Evolutionary conservation across 1,139 yeast genomes (phyloP).

Genomic region (Zygosaccharomyces sapae): DNA sequence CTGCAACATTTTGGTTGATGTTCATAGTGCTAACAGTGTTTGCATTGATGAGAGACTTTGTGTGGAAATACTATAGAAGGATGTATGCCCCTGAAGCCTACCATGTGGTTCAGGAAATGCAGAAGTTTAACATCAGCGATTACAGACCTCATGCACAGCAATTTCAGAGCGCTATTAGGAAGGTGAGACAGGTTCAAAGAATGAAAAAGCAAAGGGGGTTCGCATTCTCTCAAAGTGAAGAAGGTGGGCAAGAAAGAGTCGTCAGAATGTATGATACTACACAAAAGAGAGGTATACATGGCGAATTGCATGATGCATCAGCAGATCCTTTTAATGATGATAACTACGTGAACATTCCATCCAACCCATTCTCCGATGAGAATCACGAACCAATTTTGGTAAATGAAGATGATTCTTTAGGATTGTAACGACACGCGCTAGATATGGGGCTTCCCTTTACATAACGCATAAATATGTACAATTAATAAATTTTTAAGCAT

Average conservation of each 20-base stretch:
- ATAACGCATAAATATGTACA: not conserved
- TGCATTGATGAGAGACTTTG: slow-evolving; percentile 80
- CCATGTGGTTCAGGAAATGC: slow-evolving; percentile 95
- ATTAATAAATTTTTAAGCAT: not conserved
- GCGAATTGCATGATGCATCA: slow-evolving; percentile 46
- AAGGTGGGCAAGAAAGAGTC: slow-evolving; percentile 84
- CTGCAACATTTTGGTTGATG: slow-evolving; percentile 81
- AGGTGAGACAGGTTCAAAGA: slow-evolving; percentile 96
- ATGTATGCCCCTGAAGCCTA: slow-evolving; percentile 88
- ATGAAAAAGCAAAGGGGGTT: slow-evolving; percentile 98
- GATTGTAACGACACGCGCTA: slow-evolving; percentile 6
- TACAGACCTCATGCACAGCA: slow-evolving; percentile 94
- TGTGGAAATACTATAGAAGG: slow-evolving; percentile 93
- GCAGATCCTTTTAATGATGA: slow-evolving; percentile 31
- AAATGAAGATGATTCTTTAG: slow-evolving; percentile 5
- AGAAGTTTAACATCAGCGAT: slow-evolving; percentile 89
- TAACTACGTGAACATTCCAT: slow-evolving; percentile 13
- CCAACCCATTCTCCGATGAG: slow-evolving; percentile 15
- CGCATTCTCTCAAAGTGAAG: slow-evolving; percentile 96
- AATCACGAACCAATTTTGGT: slow-evolving; percentile 5
- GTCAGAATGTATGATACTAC: slow-evolving; percentile 95
- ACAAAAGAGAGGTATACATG: slow-evolving; percentile 49
- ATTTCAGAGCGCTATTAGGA: slow-evolving; percentile 94
- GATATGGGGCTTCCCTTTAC: too few species aligned
- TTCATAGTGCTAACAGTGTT: slow-evolving; percentile 67